A percentile compares a stretch with the other conserved stretches of the same genome.
Evolutionary conservation across 257 asterid species (phyloP).

Genomic region (Gentiana dahurica): DNA sequence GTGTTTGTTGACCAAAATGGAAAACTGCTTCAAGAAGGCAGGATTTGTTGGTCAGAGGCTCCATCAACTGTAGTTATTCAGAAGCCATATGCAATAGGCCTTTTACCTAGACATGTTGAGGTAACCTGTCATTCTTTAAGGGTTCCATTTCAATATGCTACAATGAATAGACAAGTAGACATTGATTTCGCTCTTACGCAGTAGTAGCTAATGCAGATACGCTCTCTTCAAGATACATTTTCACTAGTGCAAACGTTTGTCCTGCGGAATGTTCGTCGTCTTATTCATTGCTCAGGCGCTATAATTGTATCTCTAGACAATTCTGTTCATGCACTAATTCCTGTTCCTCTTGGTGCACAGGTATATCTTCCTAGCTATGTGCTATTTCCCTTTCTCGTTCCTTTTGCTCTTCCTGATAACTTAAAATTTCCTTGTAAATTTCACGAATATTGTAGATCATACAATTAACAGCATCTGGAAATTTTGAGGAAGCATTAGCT

Average conservation of each 20-base stretch:
- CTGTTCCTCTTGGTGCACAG: slow-evolving; percentile 99
- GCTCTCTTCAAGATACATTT: slow-evolving; percentile 89
- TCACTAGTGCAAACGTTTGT: slow-evolving; percentile 90
- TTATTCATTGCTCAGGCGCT: slow-evolving; percentile 53
- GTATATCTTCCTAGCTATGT: slow-evolving; percentile 22
- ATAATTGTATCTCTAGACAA: slow-evolving; percentile 69
- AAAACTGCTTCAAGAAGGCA: slow-evolving; percentile 93
- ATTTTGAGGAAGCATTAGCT: slow-evolving; percentile 97
- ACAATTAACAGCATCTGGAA: slow-evolving; percentile 93
- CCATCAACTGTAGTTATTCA: slow-evolving; percentile 64
- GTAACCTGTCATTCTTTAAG: slow-evolving; percentile 28
- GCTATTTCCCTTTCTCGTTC: too few relatives aligned
- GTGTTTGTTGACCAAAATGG: slow-evolving; percentile 97
- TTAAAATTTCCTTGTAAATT: too few relatives aligned
- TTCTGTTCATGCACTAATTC: slow-evolving; percentile 83
- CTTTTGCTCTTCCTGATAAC: too few relatives aligned
- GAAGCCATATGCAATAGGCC: slow-evolving; percentile 89
- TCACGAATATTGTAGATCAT: slow-evolving; percentile 50
- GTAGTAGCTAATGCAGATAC: slow-evolving; percentile 49
- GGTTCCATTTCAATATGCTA: not conserved
- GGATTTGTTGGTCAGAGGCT: slow-evolving; percentile 98
- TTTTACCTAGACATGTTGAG: slow-evolving; percentile 88
- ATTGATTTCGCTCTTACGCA: slow-evolving; percentile 8
- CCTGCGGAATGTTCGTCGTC: slow-evolving; percentile 78
- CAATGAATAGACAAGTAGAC: not conserved